Evolutionary conservation across 768 basidiomycete species (phyloP), one percentile per base, ranked within the genome.

Genomic region (Amanita fuliginea): DNA sequence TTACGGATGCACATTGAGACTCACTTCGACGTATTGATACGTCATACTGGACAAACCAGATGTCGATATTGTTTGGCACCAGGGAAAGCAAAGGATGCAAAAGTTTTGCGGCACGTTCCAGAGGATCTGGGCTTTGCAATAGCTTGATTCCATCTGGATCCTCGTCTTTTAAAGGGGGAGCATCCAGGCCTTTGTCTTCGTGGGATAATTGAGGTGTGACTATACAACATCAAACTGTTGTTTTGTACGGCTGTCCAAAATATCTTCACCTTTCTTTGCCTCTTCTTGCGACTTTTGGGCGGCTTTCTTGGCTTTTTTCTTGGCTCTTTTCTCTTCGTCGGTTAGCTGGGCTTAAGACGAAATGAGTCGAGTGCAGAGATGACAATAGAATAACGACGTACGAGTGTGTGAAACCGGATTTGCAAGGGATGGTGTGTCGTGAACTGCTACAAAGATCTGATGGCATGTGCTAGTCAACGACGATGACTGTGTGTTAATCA

Each of bases 291-390:
- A 69, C 57, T 81, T 86, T 54, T 73, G 71, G 1, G 81, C 81
- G 0, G 83, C 74, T 62, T 88, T 91, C 66, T 89, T 91, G 10
- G 86, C 87, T 63, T 86, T 91, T 65, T 88, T 89, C 61, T 82
- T 82, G 0, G 85, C 85, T 61, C 89, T 88, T 63, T 87, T 88
- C 64, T 81, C 83, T 4, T 76, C 76, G 21, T 77, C 81, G 3
- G 78, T 72, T 18, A 79, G 62, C 28, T 65, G 63, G 16, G 57
- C 74, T 78, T 55, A 5, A 26, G 26, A 33, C 32, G 4, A 32
- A 32, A 32, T 8, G 14, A 30, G 30, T 32, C 13, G 48, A 28
- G 51, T n/a, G 18, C 24, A 46, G 11, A 36, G 18, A 18, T 22
- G 24, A 4, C 39, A 36, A n/a, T 6, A 40, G 36, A 34, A 30